Conservation (phyloP, 2,329 filamentous ascomycete species). For the Stenocarpella maydis region DNA sequence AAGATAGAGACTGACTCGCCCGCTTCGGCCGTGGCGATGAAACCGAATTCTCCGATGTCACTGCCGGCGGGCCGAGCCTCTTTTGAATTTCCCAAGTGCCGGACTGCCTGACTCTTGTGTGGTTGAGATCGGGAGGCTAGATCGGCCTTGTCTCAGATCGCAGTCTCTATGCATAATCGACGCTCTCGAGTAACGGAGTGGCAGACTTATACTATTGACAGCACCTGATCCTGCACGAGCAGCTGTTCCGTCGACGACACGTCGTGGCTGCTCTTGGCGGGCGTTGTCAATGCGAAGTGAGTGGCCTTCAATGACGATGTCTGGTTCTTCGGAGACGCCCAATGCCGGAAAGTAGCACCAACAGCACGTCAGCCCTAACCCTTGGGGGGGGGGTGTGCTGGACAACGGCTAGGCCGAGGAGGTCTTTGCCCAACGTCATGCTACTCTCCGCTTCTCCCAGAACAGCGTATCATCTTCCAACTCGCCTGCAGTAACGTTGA, state of each 20-base stretch:
- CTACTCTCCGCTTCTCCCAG: not conserved
- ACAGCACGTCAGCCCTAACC: not conserved
- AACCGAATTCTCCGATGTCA: conserved; percentile 22
- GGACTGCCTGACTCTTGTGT: conserved; percentile 11
- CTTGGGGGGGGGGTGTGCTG: not conserved
- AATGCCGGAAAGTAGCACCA: not conserved
- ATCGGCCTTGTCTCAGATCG: conserved; percentile 21
- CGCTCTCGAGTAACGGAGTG: not conserved
- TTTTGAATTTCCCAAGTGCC: conserved; percentile 21
- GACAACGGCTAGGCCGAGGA: not conserved
- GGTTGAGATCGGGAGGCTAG: conserved; percentile 7
- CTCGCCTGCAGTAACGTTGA: too few relatives aligned
- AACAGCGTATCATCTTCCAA: not conserved
- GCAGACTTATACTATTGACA: not conserved
- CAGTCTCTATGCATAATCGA: not conserved
- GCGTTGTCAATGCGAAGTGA: not conserved
- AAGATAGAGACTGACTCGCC: conserved; percentile 13
- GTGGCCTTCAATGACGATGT: not conserved
- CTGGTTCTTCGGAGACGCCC: not conserved
- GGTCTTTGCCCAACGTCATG: not conserved
- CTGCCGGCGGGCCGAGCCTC: conserved; percentile 21
- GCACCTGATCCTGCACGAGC: not conserved
- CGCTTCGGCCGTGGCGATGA: conserved; percentile 4
- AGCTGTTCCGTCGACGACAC: not conserved
- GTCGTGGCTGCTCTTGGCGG: not conserved